Evolutionary conservation across 2,329 filamentous ascomycete genomes (phyloP).

Genomic region (Fusarium xyrophilum): DNA sequence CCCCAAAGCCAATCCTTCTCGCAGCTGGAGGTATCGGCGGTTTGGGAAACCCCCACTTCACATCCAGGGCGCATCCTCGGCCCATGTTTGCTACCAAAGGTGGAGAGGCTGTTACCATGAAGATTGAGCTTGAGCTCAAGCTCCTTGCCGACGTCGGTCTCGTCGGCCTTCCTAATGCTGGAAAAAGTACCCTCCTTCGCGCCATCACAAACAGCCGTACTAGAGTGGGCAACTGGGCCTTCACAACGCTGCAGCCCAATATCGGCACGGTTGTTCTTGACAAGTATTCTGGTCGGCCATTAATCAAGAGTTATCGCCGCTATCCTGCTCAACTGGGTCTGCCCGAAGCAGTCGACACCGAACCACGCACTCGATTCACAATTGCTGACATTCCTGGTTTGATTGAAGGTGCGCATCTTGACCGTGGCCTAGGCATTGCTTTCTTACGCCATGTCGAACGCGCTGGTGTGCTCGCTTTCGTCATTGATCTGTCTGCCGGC

Average conservation of each 20-base stretch:
- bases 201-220: constrained; percentile 88
- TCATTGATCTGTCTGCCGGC: constrained; percentile 82
- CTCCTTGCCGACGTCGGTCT: constrained; percentile 93
- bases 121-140: constrained; percentile 89
- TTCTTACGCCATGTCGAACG: constrained; percentile 96
- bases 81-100: constrained; percentile 91
- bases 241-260: constrained; percentile 93
- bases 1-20: constrained; percentile 82
- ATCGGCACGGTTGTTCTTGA: constrained; percentile 96
- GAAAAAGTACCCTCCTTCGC: constrained; percentile 90
- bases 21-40: constrained; percentile 89
- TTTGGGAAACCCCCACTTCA: constrained; percentile 92
- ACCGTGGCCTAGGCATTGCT: constrained; percentile 87
- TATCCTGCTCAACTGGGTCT: constrained; percentile 48
- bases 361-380: constrained; percentile 79
- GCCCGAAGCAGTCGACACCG: constrained; percentile 55
- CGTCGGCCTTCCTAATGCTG: constrained; percentile 93
- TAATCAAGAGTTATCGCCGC: constrained; percentile 49
- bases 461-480: constrained; percentile 90
- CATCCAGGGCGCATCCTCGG: constrained; percentile 73
- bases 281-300: constrained; percentile 78
- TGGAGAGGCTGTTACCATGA: constrained; percentile 77
- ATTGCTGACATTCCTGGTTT: constrained; percentile 96
- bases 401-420: constrained; percentile 89
- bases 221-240: constrained; percentile 92